Base-by-base conservation (phyloP, 345 rosid species). In the Excoecaria cochinchinensis region DNA sequence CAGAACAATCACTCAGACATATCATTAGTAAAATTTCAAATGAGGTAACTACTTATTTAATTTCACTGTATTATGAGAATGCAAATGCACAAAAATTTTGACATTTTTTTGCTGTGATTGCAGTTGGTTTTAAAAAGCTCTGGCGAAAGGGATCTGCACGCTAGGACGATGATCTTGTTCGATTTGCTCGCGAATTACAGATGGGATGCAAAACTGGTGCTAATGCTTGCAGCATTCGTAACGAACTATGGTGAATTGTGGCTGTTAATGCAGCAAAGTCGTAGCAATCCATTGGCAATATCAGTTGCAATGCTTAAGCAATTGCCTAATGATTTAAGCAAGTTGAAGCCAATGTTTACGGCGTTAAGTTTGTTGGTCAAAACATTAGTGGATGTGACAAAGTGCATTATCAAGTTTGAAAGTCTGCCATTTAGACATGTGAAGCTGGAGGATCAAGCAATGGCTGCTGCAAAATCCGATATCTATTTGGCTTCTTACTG, bases 191-290 rank as follows among this genome's bases (percentile, higher is more conserved):
- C 85, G 61, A 85, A 74, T 38, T 89, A 88, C 70, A 80, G 78
- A 80, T 94, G 97, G 98, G 97, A 86, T 77, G 92, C 90, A 16
- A 92, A 94, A 84, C 56, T 88, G 74, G 91, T 63, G 58, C 67
- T 94, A 76, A 81, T 86, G 51, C 90, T 94, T 55, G 90, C 94
- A 75, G 91, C 91, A 77, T 85, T 92, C 74, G 87, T 90, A 67
- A 64, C 83, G 67, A 76, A 66, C 85, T 92, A 87, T 69, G 90
- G 94, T 68, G 86, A 85, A 79, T 81, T 92, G 71, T 82, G 86
- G 83, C 87, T 92, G 64, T 76, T 83, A 71, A 77, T 74, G 75
- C 88, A 87, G 82, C 84, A 87, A 48, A 82, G 73, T 44, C 79
- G 78, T 8, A n/a, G 16, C 38, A 84, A 78, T 66, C 90, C 90